Conservation (phyloP, 352 stramenopile genomes). For the Pythium dissotocum region DNA sequence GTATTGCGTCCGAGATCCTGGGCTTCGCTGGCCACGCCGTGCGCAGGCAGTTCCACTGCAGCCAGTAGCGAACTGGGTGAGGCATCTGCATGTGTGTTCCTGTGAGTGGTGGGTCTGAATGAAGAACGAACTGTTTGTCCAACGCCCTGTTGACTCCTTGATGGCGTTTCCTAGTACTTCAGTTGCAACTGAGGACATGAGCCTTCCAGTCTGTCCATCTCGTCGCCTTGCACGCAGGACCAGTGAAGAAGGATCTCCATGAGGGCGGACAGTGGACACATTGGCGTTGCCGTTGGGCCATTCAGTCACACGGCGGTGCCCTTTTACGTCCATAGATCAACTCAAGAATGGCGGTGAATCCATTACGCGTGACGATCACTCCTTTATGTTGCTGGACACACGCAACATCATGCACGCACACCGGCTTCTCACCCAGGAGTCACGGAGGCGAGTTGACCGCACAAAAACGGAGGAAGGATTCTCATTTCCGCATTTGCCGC, state of each 20-base stretch:
- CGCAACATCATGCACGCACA: not conserved
- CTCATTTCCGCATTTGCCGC: too few relatives aligned
- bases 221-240: too few relatives aligned
- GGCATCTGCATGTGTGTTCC: too few relatives aligned
- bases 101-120: not conserved
- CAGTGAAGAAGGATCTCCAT: too few relatives aligned
- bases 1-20: conserved; percentile 15
- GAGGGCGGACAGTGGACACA: too few relatives aligned
- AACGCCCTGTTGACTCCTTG: not conserved
- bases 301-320: not conserved
- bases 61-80: not conserved
- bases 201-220: too few relatives aligned
- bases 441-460: too few relatives aligned
- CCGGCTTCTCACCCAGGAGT: too few relatives aligned
- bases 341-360: not conserved
- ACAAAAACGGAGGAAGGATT: too few relatives aligned
- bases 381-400: not conserved
- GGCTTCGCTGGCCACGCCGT: conserved; percentile 12
- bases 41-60: conserved; percentile 1
- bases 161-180: too few relatives aligned
- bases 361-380: not conserved
- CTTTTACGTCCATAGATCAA: not conserved
- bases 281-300: not conserved
- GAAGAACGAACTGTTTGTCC: not conserved
- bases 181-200: too few relatives aligned